phyloP scores from a whole-genome alignment of 2,329 filamentous ascomycete genomes.

The Venturia oleaginea region DNA sequence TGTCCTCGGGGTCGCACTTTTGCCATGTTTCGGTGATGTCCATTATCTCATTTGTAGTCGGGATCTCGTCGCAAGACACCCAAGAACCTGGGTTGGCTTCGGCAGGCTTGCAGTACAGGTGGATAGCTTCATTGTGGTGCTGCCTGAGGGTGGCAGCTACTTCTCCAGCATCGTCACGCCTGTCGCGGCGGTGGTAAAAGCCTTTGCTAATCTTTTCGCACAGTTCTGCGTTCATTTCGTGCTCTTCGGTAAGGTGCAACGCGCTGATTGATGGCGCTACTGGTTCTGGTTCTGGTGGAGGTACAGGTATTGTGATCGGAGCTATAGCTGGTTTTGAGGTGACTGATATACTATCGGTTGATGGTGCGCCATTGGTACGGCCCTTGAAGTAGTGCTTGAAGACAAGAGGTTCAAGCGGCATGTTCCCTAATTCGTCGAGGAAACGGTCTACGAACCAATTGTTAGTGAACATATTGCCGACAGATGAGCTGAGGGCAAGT shows the following conservation, averaged over 20 bases:
- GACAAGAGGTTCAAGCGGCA: not conserved
- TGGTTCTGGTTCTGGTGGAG: not conserved
- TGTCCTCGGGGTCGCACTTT: not conserved
- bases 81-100: conserved; percentile 16
- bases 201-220: not conserved
- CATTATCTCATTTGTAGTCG: conserved; percentile 45
- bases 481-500: not conserved
- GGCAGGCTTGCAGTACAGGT: not conserved
- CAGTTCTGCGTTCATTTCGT: conserved; percentile 3
- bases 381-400: not conserved
- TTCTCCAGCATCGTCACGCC: not conserved
- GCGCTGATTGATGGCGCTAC: not conserved
- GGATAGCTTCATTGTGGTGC: not conserved
- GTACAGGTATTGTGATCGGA: not conserved
- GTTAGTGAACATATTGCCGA: not conserved
- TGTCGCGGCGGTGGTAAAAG: not conserved
- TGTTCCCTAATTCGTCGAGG: not conserved
- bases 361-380: not conserved
- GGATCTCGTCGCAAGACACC: conserved; percentile 42
- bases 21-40: conserved; percentile 17
- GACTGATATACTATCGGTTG: too few relatives aligned
- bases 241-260: not conserved
- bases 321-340: not conserved
- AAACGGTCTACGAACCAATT: not conserved
- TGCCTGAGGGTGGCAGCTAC: not conserved